Percentiles rank a stretch among this genome's conserved stretches.
These are phyloP conservation scores for Telopea speciosissima DNA, from an alignment of 177 flowering plant species.

Conservation along the genomic window DNA sequence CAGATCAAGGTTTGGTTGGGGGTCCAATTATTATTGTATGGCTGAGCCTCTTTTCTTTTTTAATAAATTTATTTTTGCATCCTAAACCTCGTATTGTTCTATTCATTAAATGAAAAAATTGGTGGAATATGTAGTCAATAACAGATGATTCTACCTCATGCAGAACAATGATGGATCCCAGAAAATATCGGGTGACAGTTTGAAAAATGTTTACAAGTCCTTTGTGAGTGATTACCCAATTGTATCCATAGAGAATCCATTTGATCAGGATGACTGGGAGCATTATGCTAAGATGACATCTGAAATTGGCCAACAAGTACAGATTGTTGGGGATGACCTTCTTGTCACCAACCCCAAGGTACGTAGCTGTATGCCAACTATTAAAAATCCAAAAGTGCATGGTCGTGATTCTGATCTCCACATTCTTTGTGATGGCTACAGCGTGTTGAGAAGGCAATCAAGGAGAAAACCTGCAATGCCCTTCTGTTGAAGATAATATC, in stretches of 20 bases:
- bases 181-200: slow-evolving; percentile 34
- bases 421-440: slow-evolving; percentile 8
- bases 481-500: slow-evolving; percentile 31
- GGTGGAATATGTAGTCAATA: not conserved
- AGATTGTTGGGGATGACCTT: slow-evolving; percentile 40
- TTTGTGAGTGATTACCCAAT: slow-evolving; percentile 35
- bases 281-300: slow-evolving; percentile 33
- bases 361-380: not conserved
- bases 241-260: slow-evolving; percentile 39
- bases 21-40: too few species aligned
- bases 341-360: slow-evolving; percentile 40
- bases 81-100: not conserved
- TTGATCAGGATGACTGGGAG: slow-evolving; percentile 43
- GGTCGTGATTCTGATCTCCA: not conserved
- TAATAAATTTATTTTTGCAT: too few species aligned
- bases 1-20: too few species aligned
- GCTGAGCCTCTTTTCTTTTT: too few species aligned
- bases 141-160: slow-evolving; percentile 3
- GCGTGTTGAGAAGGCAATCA: slow-evolving; percentile 40
- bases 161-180: slow-evolving; percentile 42
- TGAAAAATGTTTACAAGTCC: slow-evolving; percentile 36
- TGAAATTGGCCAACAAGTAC: slow-evolving; percentile 34
- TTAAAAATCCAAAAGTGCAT: not conserved
- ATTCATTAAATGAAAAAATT: not conserved
- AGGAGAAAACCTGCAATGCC: slow-evolving; percentile 37